Percentiles rank a stretch among this genome's conserved stretches.
These are phyloP conservation scores for Aureobasidium vineae DNA, from an alignment of 2,329 filamentous ascomycete species.

Conservation along the genomic window DNA sequence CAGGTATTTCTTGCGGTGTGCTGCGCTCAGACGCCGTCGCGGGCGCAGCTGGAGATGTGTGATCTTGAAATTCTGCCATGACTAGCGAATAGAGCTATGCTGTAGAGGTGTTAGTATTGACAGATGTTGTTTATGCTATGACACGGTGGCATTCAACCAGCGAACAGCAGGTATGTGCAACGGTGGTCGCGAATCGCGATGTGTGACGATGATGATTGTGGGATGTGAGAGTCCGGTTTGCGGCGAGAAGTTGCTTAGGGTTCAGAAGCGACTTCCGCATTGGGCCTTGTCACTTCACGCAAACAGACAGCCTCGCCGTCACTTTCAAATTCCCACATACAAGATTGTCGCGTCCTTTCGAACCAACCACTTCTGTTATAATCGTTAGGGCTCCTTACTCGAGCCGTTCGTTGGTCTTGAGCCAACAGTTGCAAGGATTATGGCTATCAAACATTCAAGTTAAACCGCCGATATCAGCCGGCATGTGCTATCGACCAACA, in stretches of 20 bases:
- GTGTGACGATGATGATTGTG: slow-evolving; percentile 3
- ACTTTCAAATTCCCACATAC: background rate
- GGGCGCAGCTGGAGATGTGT: background rate
- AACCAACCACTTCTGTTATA: background rate
- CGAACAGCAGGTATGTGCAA: slow-evolving; percentile 7
- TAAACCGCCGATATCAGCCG: background rate
- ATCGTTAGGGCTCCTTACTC: background rate
- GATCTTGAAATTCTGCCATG: slow-evolving; percentile 17
- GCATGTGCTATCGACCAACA: background rate
- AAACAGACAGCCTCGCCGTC: background rate
- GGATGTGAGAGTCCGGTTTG: slow-evolving; percentile 1
- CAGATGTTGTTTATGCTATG: slow-evolving; percentile 17
- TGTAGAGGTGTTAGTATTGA: background rate
- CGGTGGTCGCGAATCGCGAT: background rate
- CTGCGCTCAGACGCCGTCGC: slow-evolving; percentile 3
- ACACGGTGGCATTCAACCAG: slow-evolving; percentile 9
- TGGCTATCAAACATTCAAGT: background rate
- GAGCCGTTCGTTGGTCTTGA: too few relatives aligned
- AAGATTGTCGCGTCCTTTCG: background rate
- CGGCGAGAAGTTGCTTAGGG: slow-evolving; percentile 9
- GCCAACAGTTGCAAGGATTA: background rate
- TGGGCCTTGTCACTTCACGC: background rate
- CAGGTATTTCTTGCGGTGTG: background rate
- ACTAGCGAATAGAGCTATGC: slow-evolving; percentile 4
- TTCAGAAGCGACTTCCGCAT: slow-evolving; percentile 8